These are phyloP conservation scores for Tricladium varicosporioides DNA, from an alignment of 2,329 filamentous ascomycete genomes.

Conservation along the genomic window DNA sequence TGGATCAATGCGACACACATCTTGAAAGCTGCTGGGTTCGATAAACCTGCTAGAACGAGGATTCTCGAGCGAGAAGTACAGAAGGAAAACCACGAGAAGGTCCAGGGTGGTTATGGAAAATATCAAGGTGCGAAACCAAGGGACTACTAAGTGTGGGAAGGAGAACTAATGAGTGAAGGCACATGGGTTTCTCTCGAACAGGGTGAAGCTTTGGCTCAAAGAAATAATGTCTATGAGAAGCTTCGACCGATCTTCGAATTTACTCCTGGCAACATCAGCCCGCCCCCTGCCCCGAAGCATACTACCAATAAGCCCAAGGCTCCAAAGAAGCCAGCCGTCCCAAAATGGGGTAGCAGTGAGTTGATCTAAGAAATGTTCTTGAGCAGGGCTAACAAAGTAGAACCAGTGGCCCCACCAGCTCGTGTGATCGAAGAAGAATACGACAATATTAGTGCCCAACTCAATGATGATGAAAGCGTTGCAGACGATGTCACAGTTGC, in stretches of 20 bases:
- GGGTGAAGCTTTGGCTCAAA: constrained; percentile 77
- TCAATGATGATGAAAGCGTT: constrained; percentile 71
- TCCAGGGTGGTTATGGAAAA: constrained; percentile 97
- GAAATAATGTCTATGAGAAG: constrained; percentile 83
- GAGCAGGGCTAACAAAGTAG: constrained; percentile 29
- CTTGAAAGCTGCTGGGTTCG: constrained; percentile 92
- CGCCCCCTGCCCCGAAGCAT: constrained; percentile 91
- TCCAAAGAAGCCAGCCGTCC: constrained; percentile 62
- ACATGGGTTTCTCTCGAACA: constrained; percentile 92
- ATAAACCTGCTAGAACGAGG: constrained; percentile 91
- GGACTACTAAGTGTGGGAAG: background rate
- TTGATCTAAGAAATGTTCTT: constrained; percentile 15
- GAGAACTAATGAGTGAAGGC: constrained; percentile 48
- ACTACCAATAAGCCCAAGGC: constrained; percentile 82
- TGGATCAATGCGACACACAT: constrained; percentile 99
- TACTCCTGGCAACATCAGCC: constrained; percentile 78
- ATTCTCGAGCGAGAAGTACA: constrained; percentile 97
- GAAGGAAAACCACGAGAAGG: constrained; percentile 94
- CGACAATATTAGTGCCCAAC: constrained; percentile 59
- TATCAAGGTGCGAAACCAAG: constrained; percentile 70
- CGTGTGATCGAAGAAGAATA: constrained; percentile 58
- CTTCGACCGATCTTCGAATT: constrained; percentile 88
- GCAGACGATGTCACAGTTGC: constrained; percentile 80
- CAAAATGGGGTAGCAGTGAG: constrained; percentile 54
- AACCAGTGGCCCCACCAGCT: constrained; percentile 40